Evolutionary conservation across 371 early-diverging fungal genomes (phyloP).

Genomic region (Dinochytrium kinnereticum): DNA sequence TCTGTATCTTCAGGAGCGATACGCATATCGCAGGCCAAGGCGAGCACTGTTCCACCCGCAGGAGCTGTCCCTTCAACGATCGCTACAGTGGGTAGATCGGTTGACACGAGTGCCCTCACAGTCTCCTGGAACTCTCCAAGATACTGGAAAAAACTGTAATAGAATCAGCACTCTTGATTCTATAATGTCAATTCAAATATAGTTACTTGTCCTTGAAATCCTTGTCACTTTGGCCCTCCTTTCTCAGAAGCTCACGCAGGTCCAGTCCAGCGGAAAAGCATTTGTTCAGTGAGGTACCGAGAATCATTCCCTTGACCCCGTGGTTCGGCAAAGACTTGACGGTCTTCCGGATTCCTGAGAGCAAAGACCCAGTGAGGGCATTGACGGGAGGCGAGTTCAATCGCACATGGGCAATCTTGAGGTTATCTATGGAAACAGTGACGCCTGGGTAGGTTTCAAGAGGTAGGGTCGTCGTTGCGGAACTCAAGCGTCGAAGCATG

Average conservation of each 20-base stretch:
- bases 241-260: slow-evolving; percentile 1
- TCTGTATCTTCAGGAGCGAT: neutral
- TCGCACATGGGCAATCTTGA: slow-evolving; percentile 18
- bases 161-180: neutral
- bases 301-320: slow-evolving; percentile 25
- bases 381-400: slow-evolving; percentile 30
- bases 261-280: slow-evolving; percentile 35
- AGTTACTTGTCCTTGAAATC: slow-evolving; percentile 3
- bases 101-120: slow-evolving; percentile 8
- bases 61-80: slow-evolving; percentile 31
- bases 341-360: neutral
- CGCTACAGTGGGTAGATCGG: slow-evolving; percentile 26
- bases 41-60: slow-evolving; percentile 36
- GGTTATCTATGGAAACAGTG: slow-evolving; percentile 10
- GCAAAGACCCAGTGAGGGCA: slow-evolving; percentile 26
- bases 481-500: neutral
- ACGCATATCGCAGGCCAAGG: slow-evolving; percentile 26
- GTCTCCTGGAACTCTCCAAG: slow-evolving; percentile 21
- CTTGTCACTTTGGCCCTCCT: neutral
- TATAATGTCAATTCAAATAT: too few species aligned
- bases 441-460: slow-evolving; percentile 7
- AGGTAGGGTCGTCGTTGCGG: neutral
- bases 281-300: slow-evolving; percentile 24
- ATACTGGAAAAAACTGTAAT: slow-evolving; percentile 11
- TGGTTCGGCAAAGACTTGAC: slow-evolving; percentile 9